Evolutionary conservation across 768 basidiomycete genomes (phyloP).

Genomic region (Clathrus columnatus): DNA sequence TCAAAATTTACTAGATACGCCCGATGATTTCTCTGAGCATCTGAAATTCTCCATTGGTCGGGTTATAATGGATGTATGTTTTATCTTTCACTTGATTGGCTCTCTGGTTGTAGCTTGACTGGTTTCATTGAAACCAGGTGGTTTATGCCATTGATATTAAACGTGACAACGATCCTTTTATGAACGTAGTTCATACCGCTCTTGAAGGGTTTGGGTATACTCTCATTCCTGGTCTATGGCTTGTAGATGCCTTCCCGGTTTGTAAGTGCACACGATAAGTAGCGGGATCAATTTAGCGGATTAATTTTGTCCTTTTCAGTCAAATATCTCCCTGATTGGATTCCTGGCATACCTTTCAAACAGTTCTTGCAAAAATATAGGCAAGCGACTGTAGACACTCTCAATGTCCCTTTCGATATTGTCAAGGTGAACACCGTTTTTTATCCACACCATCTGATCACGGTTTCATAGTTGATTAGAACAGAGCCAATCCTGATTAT

Average conservation of each 20-base stretch:
- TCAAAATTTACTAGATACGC: conserved; percentile 28
- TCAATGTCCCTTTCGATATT: no score
- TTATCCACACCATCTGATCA: not conserved
- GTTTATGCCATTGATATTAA: conserved; percentile 32
- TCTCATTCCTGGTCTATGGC: conserved; percentile 22
- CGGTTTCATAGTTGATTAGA: conserved; percentile 29
- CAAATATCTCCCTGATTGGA: conserved; percentile 11
- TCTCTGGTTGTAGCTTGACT: conserved; percentile 26
- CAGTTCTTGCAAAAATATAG: not conserved
- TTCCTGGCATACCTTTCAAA: conserved; percentile 13
- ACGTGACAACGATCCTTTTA: conserved; percentile 32
- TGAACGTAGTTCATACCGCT: conserved; percentile 33
- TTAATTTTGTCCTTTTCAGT: not conserved
- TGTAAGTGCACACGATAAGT: conserved; percentile 1
- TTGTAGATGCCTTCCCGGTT: conserved; percentile 11
- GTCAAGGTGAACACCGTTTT: not conserved
- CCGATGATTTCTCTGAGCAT: conserved; percentile 29
- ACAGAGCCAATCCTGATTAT: not conserved
- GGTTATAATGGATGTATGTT: not conserved
- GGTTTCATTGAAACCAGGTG: conserved; percentile 29
- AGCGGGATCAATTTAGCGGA: not conserved
- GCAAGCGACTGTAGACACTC: no score
- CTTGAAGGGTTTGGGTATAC: conserved; percentile 27
- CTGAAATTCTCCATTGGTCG: conserved; percentile 24
- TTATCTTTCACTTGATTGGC: not conserved